phyloP scores from a whole-genome alignment of 768 basidiomycete genomes.

The Serendipita sp. region DNA sequence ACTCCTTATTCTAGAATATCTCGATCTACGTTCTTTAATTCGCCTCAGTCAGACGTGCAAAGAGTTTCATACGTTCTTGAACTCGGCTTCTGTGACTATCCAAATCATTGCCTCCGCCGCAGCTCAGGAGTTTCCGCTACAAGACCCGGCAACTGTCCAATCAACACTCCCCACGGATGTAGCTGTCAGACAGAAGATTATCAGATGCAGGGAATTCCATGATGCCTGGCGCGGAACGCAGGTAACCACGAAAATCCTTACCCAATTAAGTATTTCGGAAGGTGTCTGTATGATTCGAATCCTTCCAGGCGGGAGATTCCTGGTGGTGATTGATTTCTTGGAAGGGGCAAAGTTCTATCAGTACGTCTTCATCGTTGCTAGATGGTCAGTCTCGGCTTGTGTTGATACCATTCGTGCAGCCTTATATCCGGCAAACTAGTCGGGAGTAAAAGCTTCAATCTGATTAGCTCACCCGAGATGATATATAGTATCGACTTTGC shows the following conservation, averaged over 20 bases:
- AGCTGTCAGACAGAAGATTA: background rate
- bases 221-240: background rate
- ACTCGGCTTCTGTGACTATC: background rate
- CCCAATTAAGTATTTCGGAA: background rate
- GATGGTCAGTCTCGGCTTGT: too few relatives aligned
- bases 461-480: background rate
- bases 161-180: background rate
- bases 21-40: background rate
- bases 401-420: background rate
- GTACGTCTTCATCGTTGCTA: too few relatives aligned
- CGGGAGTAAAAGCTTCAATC: background rate
- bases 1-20: background rate
- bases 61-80: background rate
- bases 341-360: background rate
- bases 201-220: background rate
- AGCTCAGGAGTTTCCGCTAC: background rate
- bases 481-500: conserved; percentile 3
- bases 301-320: background rate
- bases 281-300: background rate
- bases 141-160: background rate
- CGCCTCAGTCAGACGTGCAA: background rate
- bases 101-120: background rate
- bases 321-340: background rate
- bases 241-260: background rate
- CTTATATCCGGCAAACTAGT: background rate